A percentile compares a stretch with the other conserved stretches of the same genome.
Evolutionary conservation across 2,329 filamentous ascomycete genomes (phyloP).

Genomic region (Colletotrichum sidae): DNA sequence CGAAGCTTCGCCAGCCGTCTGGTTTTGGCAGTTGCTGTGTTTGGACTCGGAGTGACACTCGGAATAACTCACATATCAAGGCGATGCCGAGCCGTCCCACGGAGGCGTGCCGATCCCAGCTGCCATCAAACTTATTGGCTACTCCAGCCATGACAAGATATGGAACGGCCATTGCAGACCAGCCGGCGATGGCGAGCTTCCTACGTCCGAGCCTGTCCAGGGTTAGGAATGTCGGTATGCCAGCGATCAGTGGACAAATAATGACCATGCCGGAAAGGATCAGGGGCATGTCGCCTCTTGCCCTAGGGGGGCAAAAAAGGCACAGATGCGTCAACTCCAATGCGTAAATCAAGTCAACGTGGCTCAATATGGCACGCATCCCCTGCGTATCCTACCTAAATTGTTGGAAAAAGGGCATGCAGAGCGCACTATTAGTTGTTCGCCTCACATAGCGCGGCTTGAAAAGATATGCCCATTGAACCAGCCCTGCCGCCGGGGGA

Average conservation of each 20-base stretch:
- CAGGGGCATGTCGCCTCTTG: slow-evolving; percentile 43
- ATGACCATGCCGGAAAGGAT: slow-evolving; percentile 50
- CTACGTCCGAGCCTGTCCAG: slow-evolving; percentile 48
- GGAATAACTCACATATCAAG: slow-evolving; percentile 7
- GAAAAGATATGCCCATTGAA: slow-evolving; percentile 60
- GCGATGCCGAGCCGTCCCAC: slow-evolving; percentile 25
- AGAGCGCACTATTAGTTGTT: slow-evolving; percentile 50
- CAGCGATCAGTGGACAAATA: slow-evolving; percentile 47
- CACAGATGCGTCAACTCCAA: slow-evolving; percentile 41
- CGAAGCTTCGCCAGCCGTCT: slow-evolving; percentile 1
- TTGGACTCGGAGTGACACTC: not conserved
- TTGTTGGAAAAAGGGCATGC: slow-evolving; percentile 43
- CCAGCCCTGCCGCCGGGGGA: slow-evolving; percentile 55
- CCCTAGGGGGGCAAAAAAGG: slow-evolving; percentile 43
- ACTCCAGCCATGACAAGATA: slow-evolving; percentile 27
- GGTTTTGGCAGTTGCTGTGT: not conserved
- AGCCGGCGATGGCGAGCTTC: slow-evolving; percentile 45
- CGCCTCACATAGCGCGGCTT: slow-evolving; percentile 55
- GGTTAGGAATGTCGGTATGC: slow-evolving; percentile 42
- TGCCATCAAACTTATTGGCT: slow-evolving; percentile 10
- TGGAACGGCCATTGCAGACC: slow-evolving; percentile 40
- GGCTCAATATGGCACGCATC: too few species aligned
- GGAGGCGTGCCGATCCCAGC: slow-evolving; percentile 11
- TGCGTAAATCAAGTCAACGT: not conserved
- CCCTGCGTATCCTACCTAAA: slow-evolving; percentile 10